Percentiles rank a stretch among this genome's conserved stretches.
Evolutionary conservation across 192 early-diverging fungal genomes (phyloP).

Genomic region (Backusella macrospora): DNA sequence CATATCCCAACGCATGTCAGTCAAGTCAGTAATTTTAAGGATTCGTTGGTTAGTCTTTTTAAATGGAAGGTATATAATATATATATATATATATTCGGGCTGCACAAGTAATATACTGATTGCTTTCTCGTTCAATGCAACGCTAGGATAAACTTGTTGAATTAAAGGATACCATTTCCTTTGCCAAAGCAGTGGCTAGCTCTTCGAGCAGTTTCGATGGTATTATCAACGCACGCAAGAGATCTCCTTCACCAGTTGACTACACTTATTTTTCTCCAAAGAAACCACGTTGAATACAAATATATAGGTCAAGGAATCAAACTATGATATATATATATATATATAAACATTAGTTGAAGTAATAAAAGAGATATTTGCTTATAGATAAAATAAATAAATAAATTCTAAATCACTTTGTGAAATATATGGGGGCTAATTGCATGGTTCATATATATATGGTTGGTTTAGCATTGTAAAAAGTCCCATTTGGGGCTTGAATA

Average conservation of each 20-base stretch:
- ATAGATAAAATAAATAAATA: too few relatives aligned
- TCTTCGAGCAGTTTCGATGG: background rate
- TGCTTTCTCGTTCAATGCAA: constrained; percentile 4
- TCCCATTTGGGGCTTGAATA: too few relatives aligned
- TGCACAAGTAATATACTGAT: constrained; percentile 21
- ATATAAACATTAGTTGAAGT: background rate
- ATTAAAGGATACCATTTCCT: background rate
- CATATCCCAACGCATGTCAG: constrained; percentile 1
- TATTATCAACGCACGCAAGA: background rate
- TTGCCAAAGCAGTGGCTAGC: background rate
- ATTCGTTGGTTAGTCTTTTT: constrained; percentile 21
- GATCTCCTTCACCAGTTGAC: background rate
- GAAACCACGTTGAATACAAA: background rate
- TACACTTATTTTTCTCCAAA: background rate
- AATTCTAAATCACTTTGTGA: too few relatives aligned
- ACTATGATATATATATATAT: background rate
- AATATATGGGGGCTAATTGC: too few relatives aligned
- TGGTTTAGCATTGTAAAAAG: too few relatives aligned
- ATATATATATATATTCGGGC: background rate
- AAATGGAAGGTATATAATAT: constrained; percentile 10
- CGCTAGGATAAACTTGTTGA: constrained; percentile 6
- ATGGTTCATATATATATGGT: too few relatives aligned
- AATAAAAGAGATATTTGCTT: background rate
- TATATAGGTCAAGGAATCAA: background rate
- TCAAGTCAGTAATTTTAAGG: constrained; percentile 16